Conservation (phyloP, 202 grass and related monocot genomes). For the Setaria italica region DNA sequence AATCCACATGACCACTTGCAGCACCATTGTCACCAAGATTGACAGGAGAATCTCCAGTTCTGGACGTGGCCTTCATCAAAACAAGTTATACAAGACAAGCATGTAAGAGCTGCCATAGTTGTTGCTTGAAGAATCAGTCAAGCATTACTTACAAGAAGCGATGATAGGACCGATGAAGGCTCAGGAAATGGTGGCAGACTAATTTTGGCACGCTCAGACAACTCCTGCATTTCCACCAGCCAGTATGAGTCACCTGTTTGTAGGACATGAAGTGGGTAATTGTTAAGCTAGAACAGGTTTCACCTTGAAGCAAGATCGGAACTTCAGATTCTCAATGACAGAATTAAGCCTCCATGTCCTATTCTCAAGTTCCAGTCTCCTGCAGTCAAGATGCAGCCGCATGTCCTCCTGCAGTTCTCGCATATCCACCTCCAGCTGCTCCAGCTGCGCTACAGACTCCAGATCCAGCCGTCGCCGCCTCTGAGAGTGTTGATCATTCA, state of each 20-base stretch:
- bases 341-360: background rate
- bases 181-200: slow-evolving; percentile 1
- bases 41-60: background rate
- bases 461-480: background rate
- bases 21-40: background rate
- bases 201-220: background rate
- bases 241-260: background rate
- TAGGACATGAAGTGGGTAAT: background rate
- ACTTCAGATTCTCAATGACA: background rate
- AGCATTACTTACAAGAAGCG: background rate
- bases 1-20: background rate
- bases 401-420: background rate
- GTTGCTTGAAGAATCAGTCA: background rate
- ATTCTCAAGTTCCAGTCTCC: background rate
- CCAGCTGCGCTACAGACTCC: background rate
- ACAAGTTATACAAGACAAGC: background rate
- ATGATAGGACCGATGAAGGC: background rate
- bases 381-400: background rate
- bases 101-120: background rate
- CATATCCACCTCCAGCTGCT: background rate
- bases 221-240: background rate
- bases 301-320: background rate
- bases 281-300: background rate
- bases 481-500: background rate
- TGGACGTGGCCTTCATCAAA: background rate